phyloP scores from a whole-genome alignment of 2,329 filamentous ascomycete genomes.

The Ophiocordyceps camponoti-saundersi region DNA sequence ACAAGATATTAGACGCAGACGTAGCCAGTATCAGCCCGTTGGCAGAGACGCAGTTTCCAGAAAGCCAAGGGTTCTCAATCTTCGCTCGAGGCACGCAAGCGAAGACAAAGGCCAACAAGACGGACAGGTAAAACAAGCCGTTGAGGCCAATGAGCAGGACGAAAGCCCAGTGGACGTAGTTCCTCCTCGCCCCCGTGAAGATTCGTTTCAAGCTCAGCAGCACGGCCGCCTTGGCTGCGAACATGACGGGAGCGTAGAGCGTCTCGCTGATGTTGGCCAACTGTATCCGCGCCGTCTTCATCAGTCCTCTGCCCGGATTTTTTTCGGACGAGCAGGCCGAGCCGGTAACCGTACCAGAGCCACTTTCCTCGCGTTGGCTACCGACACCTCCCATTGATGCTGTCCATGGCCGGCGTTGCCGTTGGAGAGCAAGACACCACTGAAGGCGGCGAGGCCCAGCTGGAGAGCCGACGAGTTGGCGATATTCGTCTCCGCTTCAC shows the following conservation, averaged over 20 bases:
- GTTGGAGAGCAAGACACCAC: neutral
- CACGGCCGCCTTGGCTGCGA: neutral
- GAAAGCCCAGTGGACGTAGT: neutral
- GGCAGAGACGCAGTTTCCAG: neutral
- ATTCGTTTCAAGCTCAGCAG: neutral
- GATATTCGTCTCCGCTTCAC: neutral
- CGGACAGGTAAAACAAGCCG: neutral
- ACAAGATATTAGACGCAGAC: neutral
- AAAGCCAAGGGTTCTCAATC: neutral
- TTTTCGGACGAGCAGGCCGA: neutral
- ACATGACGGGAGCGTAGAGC: neutral
- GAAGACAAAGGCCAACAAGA: neutral
- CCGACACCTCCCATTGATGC: neutral
- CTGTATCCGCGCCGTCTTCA: neutral
- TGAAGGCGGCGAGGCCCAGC: neutral
- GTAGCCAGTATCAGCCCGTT: neutral
- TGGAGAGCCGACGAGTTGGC: neutral
- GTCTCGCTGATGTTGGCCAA: neutral
- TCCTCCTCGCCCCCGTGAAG: neutral
- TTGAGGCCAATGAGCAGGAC: neutral
- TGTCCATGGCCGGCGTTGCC: neutral
- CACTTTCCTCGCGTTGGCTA: neutral
- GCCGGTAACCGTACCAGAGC: neutral
- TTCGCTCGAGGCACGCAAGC: neutral
- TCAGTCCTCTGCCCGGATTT: neutral